Conservation (phyloP, 108 stramenopile genomes). For the Pseudonitzschia multiseries region DNA sequence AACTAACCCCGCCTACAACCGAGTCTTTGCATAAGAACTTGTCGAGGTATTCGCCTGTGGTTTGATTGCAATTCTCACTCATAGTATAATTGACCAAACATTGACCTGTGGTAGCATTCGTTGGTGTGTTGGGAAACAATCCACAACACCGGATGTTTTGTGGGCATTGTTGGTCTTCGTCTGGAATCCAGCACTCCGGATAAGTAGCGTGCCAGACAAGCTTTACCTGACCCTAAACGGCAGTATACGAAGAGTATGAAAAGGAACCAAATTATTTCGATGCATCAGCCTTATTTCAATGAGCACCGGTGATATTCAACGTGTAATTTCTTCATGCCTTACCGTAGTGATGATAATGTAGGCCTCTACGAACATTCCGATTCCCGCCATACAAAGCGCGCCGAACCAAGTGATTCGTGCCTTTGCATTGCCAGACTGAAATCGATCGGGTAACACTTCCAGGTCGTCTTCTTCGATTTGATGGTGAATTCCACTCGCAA, state of each 20-base stretch:
- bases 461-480: background rate
- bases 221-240: background rate
- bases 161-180: background rate
- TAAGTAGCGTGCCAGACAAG: slow-evolving; percentile 1
- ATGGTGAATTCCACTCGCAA: background rate
- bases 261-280: too few species aligned
- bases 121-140: slow-evolving; percentile 3
- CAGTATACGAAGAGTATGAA: too few species aligned
- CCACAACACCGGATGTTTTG: background rate
- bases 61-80: background rate
- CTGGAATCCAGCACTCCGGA: background rate
- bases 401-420: slow-evolving; percentile 6
- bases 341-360: background rate
- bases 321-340: too few species aligned
- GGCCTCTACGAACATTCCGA: slow-evolving; percentile 1
- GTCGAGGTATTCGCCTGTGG: background rate
- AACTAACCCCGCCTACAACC: slow-evolving; percentile 9
- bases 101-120: background rate
- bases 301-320: too few species aligned
- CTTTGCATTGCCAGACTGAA: background rate
- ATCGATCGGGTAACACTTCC: background rate
- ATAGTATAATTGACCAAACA: background rate
- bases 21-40: background rate
- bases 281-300: too few species aligned
- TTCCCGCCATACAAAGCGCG: background rate